These are phyloP conservation scores for Aspergillus sp. DNA, from an alignment of 2,329 filamentous ascomycete species.

Conservation along the genomic window DNA sequence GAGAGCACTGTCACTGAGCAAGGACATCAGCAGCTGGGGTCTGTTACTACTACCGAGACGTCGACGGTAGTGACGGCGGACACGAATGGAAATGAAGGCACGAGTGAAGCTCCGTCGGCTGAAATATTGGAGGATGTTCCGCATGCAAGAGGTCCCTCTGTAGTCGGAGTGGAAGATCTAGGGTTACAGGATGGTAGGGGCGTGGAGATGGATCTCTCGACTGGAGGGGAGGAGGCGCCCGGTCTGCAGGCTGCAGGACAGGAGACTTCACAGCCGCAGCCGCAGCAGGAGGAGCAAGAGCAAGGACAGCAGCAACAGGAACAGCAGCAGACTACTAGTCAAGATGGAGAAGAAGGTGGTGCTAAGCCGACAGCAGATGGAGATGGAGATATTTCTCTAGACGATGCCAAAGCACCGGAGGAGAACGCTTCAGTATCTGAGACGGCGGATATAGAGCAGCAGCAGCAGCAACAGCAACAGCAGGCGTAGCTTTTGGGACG, in stretches of 20 bases:
- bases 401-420: conserved; percentile 28
- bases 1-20: neutral
- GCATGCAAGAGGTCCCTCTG: conserved; percentile 79
- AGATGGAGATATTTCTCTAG: conserved; percentile 44
- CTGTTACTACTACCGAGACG: neutral
- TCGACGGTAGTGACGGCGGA: conserved; percentile 15
- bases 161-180: conserved; percentile 83
- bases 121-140: conserved; percentile 66
- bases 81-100: conserved; percentile 17
- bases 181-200: conserved; percentile 67
- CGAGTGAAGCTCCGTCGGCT: conserved; percentile 34
- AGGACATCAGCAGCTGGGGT: neutral
- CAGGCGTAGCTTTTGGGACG: neutral
- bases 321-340: neutral
- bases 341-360: neutral
- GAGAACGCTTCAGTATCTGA: conserved; percentile 17
- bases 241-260: conserved; percentile 8
- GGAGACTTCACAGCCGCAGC: neutral
- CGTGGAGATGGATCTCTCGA: conserved; percentile 43
- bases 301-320: too few species aligned
- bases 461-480: neutral
- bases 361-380: conserved; percentile 19
- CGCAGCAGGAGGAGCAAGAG: neutral
- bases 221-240: conserved; percentile 18
- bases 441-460: conserved; percentile 5